Conservation (phyloP, 495 filamentous ascomycete genomes). For the Aspergillus nidulans region DNA sequence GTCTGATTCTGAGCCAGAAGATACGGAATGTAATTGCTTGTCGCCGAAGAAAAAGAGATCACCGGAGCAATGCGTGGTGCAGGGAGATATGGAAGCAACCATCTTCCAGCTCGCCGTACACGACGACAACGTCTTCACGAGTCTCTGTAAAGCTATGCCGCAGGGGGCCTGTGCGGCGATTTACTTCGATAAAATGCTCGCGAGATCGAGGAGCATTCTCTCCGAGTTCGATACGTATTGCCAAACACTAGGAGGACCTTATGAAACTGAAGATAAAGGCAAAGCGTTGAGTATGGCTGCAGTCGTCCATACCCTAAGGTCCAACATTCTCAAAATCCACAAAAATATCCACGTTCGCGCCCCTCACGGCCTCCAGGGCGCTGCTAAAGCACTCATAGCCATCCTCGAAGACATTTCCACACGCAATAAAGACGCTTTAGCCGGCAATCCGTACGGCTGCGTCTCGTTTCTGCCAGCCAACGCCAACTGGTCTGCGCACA, state of each 20-base stretch:
- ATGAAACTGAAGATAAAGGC: constrained; percentile 24
- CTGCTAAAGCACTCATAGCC: constrained; percentile 37
- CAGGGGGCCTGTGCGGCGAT: constrained; percentile 42
- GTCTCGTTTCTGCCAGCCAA: constrained; percentile 19
- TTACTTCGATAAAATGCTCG: constrained; percentile 45
- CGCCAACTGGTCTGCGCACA: background rate
- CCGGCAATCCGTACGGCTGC: constrained; percentile 37
- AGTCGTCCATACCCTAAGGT: constrained; percentile 33
- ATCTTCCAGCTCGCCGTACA: constrained; percentile 48
- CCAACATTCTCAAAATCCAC: constrained; percentile 32
- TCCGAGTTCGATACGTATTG: constrained; percentile 42
- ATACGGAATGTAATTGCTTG: background rate
- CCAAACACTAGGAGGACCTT: constrained; percentile 8
- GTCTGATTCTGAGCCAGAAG: background rate
- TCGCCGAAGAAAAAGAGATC: constrained; percentile 17
- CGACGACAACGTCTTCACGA: constrained; percentile 41
- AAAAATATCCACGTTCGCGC: constrained; percentile 31
- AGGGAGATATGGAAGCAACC: constrained; percentile 47
- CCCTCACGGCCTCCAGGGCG: constrained; percentile 36
- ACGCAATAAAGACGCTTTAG: constrained; percentile 44
- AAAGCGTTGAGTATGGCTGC: constrained; percentile 27
- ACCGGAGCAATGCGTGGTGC: constrained; percentile 43
- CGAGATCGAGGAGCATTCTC: constrained; percentile 33
- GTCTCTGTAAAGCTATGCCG: constrained; percentile 45
- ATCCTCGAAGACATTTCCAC: constrained; percentile 40